phyloP scores from a whole-genome alignment of 805 yeast species.

The Blastobotrys attinorum region DNA sequence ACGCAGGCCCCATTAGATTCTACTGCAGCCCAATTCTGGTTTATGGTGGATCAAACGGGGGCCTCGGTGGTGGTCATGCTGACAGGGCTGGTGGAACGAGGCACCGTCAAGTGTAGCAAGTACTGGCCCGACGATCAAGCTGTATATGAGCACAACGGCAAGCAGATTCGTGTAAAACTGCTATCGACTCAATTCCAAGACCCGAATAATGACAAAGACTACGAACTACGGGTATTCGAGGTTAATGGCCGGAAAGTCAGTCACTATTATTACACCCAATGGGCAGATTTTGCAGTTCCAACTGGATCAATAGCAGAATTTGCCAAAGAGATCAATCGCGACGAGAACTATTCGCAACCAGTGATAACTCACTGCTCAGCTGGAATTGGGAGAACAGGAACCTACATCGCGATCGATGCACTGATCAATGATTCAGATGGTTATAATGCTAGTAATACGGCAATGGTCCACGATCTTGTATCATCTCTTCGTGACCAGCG shows the following conservation, averaged over 20 bases:
- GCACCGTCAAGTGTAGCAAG: constrained; percentile 67
- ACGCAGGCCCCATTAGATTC: constrained; percentile 78
- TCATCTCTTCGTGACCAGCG: constrained; percentile 37
- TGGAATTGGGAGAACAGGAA: constrained; percentile 95
- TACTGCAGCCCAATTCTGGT: constrained; percentile 82
- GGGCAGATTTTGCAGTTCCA: constrained; percentile 79
- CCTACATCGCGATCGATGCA: constrained; percentile 67
- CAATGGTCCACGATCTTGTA: constrained; percentile 2
- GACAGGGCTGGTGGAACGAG: constrained; percentile 61
- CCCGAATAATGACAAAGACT: no score
- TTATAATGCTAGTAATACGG: neutral
- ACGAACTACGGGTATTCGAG: constrained; percentile 11
- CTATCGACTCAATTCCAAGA: neutral
- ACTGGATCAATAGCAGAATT: constrained; percentile 43
- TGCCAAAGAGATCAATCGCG: constrained; percentile 37
- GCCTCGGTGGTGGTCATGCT: constrained; percentile 59
- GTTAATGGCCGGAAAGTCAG: constrained; percentile 18
- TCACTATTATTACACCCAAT: constrained; percentile 69
- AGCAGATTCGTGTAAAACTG: constrained; percentile 1
- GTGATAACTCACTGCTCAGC: constrained; percentile 88
- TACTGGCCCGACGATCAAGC: constrained; percentile 50
- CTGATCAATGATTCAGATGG: constrained; percentile 18
- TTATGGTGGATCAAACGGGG: constrained; percentile 64
- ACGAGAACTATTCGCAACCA: constrained; percentile 41
- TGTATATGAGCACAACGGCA: neutral